Evolutionary conservation across 768 basidiomycete genomes (phyloP), one percentile per base, ranked within the genome.

Genomic region (Udeniomyces megalosporus): DNA sequence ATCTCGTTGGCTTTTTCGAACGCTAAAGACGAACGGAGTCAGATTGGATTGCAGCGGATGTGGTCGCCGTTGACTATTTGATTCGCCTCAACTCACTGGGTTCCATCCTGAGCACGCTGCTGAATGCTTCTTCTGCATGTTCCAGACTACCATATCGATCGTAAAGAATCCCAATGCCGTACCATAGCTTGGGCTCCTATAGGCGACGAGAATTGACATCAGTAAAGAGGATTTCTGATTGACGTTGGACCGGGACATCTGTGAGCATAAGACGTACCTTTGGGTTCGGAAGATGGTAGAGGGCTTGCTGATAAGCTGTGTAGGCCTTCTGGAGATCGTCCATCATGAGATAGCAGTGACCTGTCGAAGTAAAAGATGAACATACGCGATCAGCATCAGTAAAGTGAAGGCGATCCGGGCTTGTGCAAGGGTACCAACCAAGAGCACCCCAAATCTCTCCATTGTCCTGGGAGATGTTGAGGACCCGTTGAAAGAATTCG

Each of bases 101-200:
- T 76, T 96, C 92, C 91, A 96, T 97, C 67, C 85, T 80, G 46
- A 99, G 81, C 28, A 97, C 93, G 14, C 88, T 91, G 0, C 89
- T 84, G 69, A 99, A 99, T 0, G 95, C 95, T 72, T 97, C 95
- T 75, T 99, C 95, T 67, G 95, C 95, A 69, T 97, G 95, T 75
- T 99, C 93, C 71, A 99, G 79, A 57, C 89, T 92, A 17, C 95
- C 95, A 69, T 97, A 99, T 32, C 95, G 85, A 77, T 99, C 95
- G 70, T 99, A 97, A 35, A 97, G 82, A 61, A 97, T 97, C 35
- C 95, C 95, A 71, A 99, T 97, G 38, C 95, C 95, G 72, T 97
- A 99, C 95, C 95, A 99, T 10, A 99, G 79, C 71, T 97, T 96
- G 4, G 93, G 92, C 74, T 99, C 95, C 80, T 97, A n/a, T n/a